Evolutionary conservation across 2,329 filamentous ascomycete species (phyloP), one percentile per base, ranked within the genome.

Genomic region (Fusarium foetens): DNA sequence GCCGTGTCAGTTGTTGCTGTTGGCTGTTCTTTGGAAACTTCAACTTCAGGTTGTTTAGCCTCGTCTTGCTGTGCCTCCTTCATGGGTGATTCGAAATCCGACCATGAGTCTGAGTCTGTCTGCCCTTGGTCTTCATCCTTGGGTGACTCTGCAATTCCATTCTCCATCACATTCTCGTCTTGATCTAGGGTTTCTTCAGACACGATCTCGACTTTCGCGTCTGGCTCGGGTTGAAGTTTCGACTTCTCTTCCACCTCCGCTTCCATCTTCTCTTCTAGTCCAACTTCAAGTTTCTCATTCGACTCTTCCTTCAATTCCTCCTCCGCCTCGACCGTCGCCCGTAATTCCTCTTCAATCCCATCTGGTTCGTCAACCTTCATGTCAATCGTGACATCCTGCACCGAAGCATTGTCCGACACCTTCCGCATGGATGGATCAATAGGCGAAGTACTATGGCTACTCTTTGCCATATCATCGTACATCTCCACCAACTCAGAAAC

Each of bases 401-500:
- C 29, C 3, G 63, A 54, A 10, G 31, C 36, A 52, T 51, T 53
- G 25, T 46, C 55, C 12, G 72, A 71, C 25, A 45, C 21, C 42
- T 65, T 73, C 21, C 64, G 66, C 61, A 72, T 55, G 2, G 71
- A 45, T 12, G 75, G 63, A n/a, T 76, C 74, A 35, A 72, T 49
- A 17, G 75, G 75, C 6, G 75, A 77, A 17, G 43, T 60, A 41
- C 70, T 76, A 13, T 55, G 61, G 21, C 45, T 74, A n/a, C 72
- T 63, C 58, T 71, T 81, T 1, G 79, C 72, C 17, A 88, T 80
- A 6, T 83, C 84, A 65, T 90, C 86, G 53, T 83, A 87, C 79
- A 85, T 83, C 27, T 82, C 82, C 36, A 88, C 86, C 29, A 88
- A 78, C 52, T 85, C 84, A 59, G 86, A 85, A 5, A 88, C 86